These are phyloP conservation scores for Vickermania ingenoplastis DNA, from an alignment of 208 protist genomes.

Conservation along the genomic window DNA sequence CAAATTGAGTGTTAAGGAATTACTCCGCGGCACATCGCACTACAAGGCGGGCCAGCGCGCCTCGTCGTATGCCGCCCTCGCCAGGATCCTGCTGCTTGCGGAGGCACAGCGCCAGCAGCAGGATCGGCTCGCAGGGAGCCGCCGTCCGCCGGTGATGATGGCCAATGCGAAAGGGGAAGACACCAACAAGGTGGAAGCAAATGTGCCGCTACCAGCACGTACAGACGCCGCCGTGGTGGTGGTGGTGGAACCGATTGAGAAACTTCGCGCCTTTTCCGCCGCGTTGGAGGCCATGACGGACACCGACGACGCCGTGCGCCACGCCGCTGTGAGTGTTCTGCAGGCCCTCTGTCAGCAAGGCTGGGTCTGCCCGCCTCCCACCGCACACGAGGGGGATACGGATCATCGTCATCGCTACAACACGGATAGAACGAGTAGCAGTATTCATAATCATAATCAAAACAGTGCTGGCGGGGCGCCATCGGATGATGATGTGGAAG, in stretches of 20 bases:
- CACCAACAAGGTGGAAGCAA: not conserved
- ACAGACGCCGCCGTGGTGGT: not conserved
- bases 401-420: not conserved
- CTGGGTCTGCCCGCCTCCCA: conserved; percentile 14
- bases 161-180: not conserved
- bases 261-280: conserved; percentile 40
- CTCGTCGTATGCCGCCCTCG: conserved; percentile 44
- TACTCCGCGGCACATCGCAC: conserved; percentile 38
- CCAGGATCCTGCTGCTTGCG: conserved; percentile 22
- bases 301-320: conserved; percentile 59
- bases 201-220: not conserved
- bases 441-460: not conserved
- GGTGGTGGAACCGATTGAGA: conserved; percentile 32
- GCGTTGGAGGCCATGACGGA: conserved; percentile 64
- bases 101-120: conserved; percentile 12
- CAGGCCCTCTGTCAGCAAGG: conserved; percentile 19
- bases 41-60: conserved; percentile 54
- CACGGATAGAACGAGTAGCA: not conserved
- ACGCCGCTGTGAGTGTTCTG: conserved; percentile 29
- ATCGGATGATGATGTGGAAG: not conserved
- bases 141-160: not conserved
- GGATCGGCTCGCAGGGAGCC: conserved; percentile 1
- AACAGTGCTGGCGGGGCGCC: not conserved
- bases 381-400: not conserved
- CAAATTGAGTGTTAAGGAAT: conserved; percentile 24